Evolutionary conservation across 495 filamentous ascomycete genomes (phyloP), one percentile per base, ranked within the genome.

Genomic region (Hypoxylon trugodes): DNA sequence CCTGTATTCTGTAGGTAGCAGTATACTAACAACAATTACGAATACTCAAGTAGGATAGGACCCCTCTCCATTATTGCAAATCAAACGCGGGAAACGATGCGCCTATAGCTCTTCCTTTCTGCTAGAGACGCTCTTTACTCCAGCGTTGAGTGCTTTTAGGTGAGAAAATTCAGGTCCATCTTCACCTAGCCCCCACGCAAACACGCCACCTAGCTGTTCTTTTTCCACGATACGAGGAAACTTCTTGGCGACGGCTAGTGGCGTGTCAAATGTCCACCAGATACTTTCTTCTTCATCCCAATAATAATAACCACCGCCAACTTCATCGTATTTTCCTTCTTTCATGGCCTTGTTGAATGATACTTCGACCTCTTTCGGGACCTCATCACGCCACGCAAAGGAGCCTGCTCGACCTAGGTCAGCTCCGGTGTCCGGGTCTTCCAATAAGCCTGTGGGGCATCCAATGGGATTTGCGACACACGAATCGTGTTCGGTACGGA

Each of bases 241-340:
- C 76, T 92, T 93, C 57, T 80, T 79, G 32, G 69, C 66, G 38
- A 93, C 86, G 13, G 85, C 74, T 8, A 79, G 78, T 1, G 86
- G 79, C 0, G 87, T 90, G 66, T 93, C 89, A 81, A 89, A 92
- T 3, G 85, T 87, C 89, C 90, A 92, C 82, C 87, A 92, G 26
- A 90, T 67, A 52, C 82, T 76, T 25, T 81, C 77, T 2, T 81
- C 65, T 2, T 61, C 60, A 61, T 92, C 90, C 77, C 82, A 89
- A 71, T 87, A 90, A 64, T 88, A 91, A 66, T 88, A 83, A 0
- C 88, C 89, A 21, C 89, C 89, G 8, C 76, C 73, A 32, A 80
- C 61, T 5, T 81, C 74, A 50, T 91, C 88, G 26, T 84, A 87
- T 25, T 67, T 71, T 10, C 87, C 87, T 12, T 86, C 50, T 1